These are phyloP conservation scores for Aegilops sharonensis DNA, from an alignment of 176 grass and related monocot genomes.

Conservation along the genomic window DNA sequence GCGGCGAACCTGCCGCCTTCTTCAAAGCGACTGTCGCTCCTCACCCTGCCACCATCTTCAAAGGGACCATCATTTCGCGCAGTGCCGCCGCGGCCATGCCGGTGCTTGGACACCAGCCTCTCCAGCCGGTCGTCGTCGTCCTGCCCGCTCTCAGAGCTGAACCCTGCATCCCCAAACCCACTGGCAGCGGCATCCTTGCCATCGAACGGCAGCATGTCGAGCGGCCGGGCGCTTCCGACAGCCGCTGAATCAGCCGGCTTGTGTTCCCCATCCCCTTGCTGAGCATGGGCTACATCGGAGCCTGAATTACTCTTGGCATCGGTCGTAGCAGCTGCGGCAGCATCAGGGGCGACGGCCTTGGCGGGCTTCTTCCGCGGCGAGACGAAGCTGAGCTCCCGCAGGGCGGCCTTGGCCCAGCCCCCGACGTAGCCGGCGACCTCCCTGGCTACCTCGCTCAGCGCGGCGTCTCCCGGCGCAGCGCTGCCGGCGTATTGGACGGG, in stretches of 20 bases:
- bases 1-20: constrained; percentile 29
- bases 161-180: constrained; percentile 28
- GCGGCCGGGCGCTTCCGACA: neutral
- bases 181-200: neutral
- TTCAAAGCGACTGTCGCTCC: neutral
- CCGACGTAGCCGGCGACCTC: constrained; percentile 46
- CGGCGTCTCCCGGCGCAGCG: neutral
- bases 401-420: constrained; percentile 41
- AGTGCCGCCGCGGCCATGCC: neutral
- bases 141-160: constrained; percentile 17
- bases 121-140: constrained; percentile 33
- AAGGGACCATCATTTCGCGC: neutral
- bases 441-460: constrained; percentile 27
- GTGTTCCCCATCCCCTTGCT: neutral
- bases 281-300: neutral
- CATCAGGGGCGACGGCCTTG: constrained; percentile 4
- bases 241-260: neutral
- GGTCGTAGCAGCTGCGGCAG: neutral
- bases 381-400: constrained; percentile 46
- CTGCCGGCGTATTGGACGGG: too few relatives aligned
- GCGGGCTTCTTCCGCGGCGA: constrained; percentile 40
- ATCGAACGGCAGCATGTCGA: constrained; percentile 49
- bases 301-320: neutral
- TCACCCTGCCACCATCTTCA: neutral
- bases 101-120: constrained; percentile 64